A percentile compares a stretch with the other conserved stretches of the same genome.
phyloP scores from a whole-genome alignment of 2,329 filamentous ascomycete species.

The Arthrinium puccinioides region DNA sequence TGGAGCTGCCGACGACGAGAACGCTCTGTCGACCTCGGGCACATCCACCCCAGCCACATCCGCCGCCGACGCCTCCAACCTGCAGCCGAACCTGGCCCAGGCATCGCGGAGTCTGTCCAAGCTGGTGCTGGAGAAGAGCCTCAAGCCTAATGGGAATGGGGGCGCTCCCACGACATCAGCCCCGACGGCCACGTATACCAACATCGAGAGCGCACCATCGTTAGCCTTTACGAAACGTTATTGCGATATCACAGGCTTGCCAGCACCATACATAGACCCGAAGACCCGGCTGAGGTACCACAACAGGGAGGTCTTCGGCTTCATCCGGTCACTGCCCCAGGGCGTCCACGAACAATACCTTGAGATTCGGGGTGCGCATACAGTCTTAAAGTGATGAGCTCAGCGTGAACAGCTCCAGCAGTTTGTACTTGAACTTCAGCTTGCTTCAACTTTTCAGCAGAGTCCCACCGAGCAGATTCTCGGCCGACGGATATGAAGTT shows the following conservation, averaged over 20 bases:
- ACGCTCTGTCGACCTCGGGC: constrained; percentile 17
- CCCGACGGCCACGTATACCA: constrained; percentile 82
- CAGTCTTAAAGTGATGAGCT: constrained; percentile 77
- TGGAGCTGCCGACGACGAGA: constrained; percentile 19
- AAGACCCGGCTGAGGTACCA: constrained; percentile 93
- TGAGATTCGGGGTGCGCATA: constrained; percentile 85
- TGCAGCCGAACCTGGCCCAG: constrained; percentile 72
- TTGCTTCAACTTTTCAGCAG: no score
- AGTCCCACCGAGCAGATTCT: no score
- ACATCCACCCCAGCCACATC: constrained; percentile 7
- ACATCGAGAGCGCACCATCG: constrained; percentile 90
- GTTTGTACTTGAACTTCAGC: no score
- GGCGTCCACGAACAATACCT: constrained; percentile 82
- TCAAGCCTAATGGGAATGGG: constrained; percentile 34
- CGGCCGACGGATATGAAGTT: no score
- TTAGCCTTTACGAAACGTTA: constrained; percentile 81
- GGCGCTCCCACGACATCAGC: constrained; percentile 41
- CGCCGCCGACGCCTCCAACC: constrained; percentile 19
- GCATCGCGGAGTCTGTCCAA: constrained; percentile 81
- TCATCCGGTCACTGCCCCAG: constrained; percentile 74
- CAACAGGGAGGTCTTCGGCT: constrained; percentile 82
- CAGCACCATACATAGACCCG: constrained; percentile 88
- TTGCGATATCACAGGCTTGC: constrained; percentile 90
- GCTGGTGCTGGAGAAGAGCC: constrained; percentile 79
- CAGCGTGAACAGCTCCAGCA: no score